Evolutionary conservation across 73 alveolate genomes (phyloP).

Genomic region (Blepharisma stoltei): DNA sequence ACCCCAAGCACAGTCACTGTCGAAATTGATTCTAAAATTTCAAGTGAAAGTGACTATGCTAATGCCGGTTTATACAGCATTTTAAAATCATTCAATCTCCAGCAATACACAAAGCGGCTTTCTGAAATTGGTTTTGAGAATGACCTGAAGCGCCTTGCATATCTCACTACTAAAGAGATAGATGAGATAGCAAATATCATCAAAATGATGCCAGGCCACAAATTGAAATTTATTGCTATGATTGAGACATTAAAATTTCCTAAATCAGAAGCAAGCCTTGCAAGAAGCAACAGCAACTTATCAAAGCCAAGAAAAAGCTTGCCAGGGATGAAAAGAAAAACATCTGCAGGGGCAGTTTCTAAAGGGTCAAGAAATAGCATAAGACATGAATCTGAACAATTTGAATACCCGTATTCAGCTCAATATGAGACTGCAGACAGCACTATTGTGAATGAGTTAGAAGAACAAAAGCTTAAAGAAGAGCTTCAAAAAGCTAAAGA

Average conservation of each 20-base stretch:
- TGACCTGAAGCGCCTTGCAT: slow-evolving; percentile 33
- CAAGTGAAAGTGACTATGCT: neutral
- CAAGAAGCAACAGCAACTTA: neutral
- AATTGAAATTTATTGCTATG: slow-evolving; percentile 24
- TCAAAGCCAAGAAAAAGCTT: neutral
- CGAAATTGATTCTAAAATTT: slow-evolving; percentile 24
- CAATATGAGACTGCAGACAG: neutral
- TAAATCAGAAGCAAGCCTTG: neutral
- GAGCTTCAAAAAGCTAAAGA: neutral
- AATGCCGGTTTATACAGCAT: slow-evolving; percentile 30
- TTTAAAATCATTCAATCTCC: slow-evolving; percentile 30
- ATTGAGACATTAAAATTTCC: slow-evolving; percentile 4
- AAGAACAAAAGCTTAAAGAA: neutral
- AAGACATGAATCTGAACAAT: neutral
- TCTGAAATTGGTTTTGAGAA: slow-evolving; percentile 42
- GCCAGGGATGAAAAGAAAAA: neutral
- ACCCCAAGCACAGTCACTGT: slow-evolving; percentile 26
- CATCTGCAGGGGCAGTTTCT: neutral
- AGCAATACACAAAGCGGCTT: slow-evolving; percentile 33
- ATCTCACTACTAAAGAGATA: slow-evolving; percentile 24
- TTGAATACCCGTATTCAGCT: neutral
- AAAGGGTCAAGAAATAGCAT: neutral
- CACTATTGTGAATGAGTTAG: neutral
- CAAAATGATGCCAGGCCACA: slow-evolving; percentile 48
- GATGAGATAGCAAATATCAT: slow-evolving; percentile 22